Evolutionary conservation across 1,284 basidiomycete species (phyloP), one percentile per base, ranked within the genome.

Genomic region (Trichosporon sp.): DNA sequence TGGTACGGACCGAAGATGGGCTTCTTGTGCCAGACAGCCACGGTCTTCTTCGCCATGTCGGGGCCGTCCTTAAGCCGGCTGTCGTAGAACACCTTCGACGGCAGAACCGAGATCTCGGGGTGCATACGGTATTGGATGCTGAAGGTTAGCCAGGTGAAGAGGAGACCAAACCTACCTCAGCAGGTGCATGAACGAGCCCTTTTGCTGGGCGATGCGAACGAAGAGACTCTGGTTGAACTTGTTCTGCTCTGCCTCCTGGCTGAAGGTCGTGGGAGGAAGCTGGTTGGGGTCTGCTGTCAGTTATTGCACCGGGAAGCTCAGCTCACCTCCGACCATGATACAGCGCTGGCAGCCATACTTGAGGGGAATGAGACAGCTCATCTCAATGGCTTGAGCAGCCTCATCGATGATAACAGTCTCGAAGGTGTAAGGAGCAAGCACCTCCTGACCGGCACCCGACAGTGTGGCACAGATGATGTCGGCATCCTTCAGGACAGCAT

Each of bases 101-200:
- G 97, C 32, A 99, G 87, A 64, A 86, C 85, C 73, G 93, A 96
- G 79, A 99, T 99, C 70, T 92, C 89, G 1, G 97, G 96, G 81
- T 99, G 95, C 97, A 99, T 99, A 79, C 97, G 96, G 80, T 99
- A 99, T 84, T 99, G 97, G 62, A 99, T 99, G 71, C 83, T 84
- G 71, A 3, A 23, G 29, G 68, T 71, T 9, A 72, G 44, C 31
- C 21, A 1, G 13, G 38, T 13, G 38, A 1, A 8, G 18, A 11
- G 4, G 12, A 6, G 2, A 18, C 9, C 1, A 3, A 9, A 72
- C 85, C 72, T 75, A 92, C 93, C 92, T 96, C 53, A 99, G 86
- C 4, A 99, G 86, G 82, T 99, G 92, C 62, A 97, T 92, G 29
- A 91, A 89, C 12, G 91, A 88, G 2, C 90, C 89, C 34, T 87